A percentile compares a stretch with the other conserved stretches of the same genome.
Evolutionary conservation across 768 basidiomycete species (phyloP).

Genomic region (Lentinula guzmanii): DNA sequence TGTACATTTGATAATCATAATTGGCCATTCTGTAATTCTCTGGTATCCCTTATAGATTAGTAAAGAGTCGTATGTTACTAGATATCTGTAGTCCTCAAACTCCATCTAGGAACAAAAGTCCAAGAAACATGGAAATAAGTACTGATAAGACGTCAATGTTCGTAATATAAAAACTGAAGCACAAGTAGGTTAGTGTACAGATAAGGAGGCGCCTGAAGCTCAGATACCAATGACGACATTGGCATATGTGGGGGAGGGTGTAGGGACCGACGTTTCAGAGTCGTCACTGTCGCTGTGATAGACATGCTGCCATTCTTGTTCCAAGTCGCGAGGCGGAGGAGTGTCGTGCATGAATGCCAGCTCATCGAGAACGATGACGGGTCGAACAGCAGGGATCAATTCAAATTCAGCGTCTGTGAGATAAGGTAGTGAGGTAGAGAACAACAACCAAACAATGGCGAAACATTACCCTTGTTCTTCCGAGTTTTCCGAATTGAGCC

Average conservation of each 20-base stretch:
- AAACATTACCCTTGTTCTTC: conserved; percentile 34
- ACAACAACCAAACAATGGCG: not conserved
- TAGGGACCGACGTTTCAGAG: conserved; percentile 9
- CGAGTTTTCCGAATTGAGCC: conserved; percentile 29
- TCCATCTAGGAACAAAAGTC: too few relatives aligned
- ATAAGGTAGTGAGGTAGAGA: not conserved
- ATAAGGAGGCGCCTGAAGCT: too few relatives aligned
- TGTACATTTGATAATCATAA: too few relatives aligned
- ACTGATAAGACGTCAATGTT: too few relatives aligned
- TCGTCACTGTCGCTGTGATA: conserved; percentile 33
- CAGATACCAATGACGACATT: conserved; percentile 17
- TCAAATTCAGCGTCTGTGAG: conserved; percentile 45
- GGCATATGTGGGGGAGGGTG: conserved; percentile 34
- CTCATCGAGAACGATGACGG: conserved; percentile 58
- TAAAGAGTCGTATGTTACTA: too few relatives aligned
- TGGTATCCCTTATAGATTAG: too few relatives aligned
- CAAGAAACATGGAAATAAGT: too few relatives aligned
- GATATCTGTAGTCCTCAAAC: too few relatives aligned
- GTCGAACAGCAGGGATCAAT: conserved; percentile 44
- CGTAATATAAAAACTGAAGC: too few relatives aligned
- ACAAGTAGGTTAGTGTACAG: too few relatives aligned
- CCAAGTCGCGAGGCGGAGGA: conserved; percentile 28
- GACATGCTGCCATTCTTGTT: conserved; percentile 59
- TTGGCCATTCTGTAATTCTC: too few relatives aligned
- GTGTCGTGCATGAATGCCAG: conserved; percentile 10